A percentile compares a stretch with the other conserved stretches of the same genome.
phyloP scores from a whole-genome alignment of 1,139 yeast species.

The Scheffersomyces titani region DNA sequence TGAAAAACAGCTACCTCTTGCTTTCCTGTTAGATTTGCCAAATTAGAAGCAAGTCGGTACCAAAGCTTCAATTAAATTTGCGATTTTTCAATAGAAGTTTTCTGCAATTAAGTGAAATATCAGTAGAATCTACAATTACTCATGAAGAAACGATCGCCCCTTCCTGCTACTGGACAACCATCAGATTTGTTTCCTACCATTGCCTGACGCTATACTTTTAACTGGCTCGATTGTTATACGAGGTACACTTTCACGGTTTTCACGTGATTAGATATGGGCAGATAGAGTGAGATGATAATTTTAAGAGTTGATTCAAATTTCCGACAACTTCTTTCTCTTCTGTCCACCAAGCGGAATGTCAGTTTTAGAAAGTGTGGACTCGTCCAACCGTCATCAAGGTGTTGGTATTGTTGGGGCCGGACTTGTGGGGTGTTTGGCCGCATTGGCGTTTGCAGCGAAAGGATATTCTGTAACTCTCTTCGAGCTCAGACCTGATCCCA shows the following conservation, averaged over 20 bases:
- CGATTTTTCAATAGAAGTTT: too few species aligned
- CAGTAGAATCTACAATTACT: too few species aligned
- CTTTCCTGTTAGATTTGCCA: too few species aligned
- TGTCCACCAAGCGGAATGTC: neutral
- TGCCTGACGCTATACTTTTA: neutral
- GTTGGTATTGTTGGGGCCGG: slow-evolving; percentile 80
- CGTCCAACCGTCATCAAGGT: slow-evolving; percentile 14
- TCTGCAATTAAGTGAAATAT: too few species aligned
- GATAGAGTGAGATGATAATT: neutral
- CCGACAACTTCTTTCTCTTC: neutral
- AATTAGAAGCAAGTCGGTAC: too few species aligned
- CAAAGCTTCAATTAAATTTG: too few species aligned
- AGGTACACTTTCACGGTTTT: neutral
- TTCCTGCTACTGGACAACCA: too few species aligned
- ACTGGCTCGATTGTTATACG: neutral
- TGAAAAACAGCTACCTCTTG: too few species aligned
- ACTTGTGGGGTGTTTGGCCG: slow-evolving; percentile 85
- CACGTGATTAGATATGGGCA: neutral
- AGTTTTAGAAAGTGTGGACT: neutral
- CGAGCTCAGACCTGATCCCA: slow-evolving; percentile 55
- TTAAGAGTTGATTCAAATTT: neutral
- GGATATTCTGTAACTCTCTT: slow-evolving; percentile 76
- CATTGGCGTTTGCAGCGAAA: slow-evolving; percentile 69
- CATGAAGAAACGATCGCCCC: too few species aligned
- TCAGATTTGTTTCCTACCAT: neutral